Conservation (phyloP, 805 yeast species). For the Grigorovia yakushimaensis region DNA sequence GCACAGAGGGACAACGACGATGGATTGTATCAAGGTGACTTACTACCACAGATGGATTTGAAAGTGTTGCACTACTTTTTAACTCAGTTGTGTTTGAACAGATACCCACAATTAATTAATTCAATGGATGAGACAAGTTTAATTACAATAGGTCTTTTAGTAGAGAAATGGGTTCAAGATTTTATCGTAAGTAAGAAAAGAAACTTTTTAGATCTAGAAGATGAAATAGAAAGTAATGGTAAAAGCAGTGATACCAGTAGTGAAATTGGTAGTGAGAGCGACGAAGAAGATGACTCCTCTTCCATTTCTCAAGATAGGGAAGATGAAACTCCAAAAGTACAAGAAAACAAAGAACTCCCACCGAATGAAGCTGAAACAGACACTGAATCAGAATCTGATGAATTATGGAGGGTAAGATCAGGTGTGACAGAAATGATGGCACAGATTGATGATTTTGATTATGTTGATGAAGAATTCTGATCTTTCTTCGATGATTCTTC, state of each 20-base stretch:
- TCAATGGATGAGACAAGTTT: conserved; percentile 32
- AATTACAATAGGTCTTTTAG: conserved; percentile 28
- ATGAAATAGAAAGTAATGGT: conserved; percentile 1
- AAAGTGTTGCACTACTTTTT: conserved; percentile 31
- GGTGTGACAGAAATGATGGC: conserved; percentile 18
- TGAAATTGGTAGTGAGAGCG: conserved; percentile 1
- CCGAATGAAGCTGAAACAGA: not conserved
- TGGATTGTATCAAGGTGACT: conserved; percentile 20
- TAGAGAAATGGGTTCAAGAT: conserved; percentile 32
- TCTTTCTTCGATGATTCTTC: not conserved
- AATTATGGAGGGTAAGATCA: not conserved
- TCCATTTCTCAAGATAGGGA: not conserved
- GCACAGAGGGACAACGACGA: conserved; percentile 16
- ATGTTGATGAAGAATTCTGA: conserved; percentile 20
- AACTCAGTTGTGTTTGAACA: conserved; percentile 22
- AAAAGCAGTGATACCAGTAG: conserved; percentile 4
- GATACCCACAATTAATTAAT: conserved; percentile 21
- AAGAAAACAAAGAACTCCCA: not conserved
- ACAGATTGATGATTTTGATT: conserved; percentile 18
- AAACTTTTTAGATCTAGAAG: not conserved
- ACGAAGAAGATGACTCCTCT: not conserved
- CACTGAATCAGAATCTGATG: conserved; percentile 1
- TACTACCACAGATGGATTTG: conserved; percentile 26
- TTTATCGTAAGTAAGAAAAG: conserved; percentile 9
- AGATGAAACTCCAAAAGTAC: not conserved